Evolutionary conservation across 1,284 basidiomycete species (phyloP).

Genomic region (Microbotryum scabiosae): DNA sequence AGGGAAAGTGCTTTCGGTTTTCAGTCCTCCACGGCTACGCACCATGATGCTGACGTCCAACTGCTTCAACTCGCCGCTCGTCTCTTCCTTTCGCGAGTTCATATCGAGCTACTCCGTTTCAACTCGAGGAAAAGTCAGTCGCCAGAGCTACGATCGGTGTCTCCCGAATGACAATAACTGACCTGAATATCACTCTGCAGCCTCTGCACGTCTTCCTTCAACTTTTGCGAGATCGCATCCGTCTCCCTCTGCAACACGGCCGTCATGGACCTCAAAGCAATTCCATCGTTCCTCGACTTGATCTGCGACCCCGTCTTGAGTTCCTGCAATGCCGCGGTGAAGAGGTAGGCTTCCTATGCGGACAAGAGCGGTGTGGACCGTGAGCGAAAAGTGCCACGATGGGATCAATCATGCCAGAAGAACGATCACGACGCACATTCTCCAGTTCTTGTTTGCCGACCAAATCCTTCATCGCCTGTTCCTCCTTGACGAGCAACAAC

Average conservation of each 20-base stretch:
- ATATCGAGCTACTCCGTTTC: constrained; percentile 78
- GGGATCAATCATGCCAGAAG: no score
- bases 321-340: constrained; percentile 86
- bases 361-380: constrained; percentile 24
- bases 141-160: no score
- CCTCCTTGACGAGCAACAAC: constrained; percentile 65
- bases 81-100: constrained; percentile 86
- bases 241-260: constrained; percentile 76
- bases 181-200: constrained; percentile 70
- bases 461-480: constrained; percentile 63
- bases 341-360: constrained; percentile 83
- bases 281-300: constrained; percentile 73
- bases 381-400: no score
- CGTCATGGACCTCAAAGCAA: constrained; percentile 65
- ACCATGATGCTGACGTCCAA: constrained; percentile 87
- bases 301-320: constrained; percentile 78
- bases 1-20: no score
- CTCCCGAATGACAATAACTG: not conserved
- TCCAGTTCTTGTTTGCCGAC: constrained; percentile 78
- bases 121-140: not conserved
- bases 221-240: constrained; percentile 74
- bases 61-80: constrained; percentile 75
- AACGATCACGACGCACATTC: constrained; percentile 55
- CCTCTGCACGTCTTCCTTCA: constrained; percentile 84
- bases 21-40: constrained; percentile 26